phyloP scores from a whole-genome alignment of 768 basidiomycete species.

The Phaeolepiota aurea region DNA sequence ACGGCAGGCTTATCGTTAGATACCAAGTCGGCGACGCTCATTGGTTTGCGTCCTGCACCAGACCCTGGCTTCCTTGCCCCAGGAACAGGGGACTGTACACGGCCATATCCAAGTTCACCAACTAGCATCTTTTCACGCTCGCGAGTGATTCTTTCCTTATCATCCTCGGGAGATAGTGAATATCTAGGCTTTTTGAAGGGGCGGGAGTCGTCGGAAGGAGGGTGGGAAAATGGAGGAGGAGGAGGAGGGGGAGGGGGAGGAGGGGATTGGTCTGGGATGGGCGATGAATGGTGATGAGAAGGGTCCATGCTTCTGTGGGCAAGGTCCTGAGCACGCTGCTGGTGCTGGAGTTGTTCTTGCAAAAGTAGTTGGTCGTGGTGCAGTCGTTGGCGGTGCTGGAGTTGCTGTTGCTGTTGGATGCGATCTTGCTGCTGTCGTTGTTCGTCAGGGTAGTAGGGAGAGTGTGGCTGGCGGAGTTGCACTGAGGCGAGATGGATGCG shows the following conservation, averaged over 20 bases:
- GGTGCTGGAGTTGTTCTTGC: too few relatives aligned
- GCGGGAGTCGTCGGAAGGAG: conserved; percentile 16
- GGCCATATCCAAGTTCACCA: conserved; percentile 23
- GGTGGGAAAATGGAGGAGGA: too few relatives aligned
- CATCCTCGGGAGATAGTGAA: conserved; percentile 27
- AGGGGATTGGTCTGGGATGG: conserved; percentile 2
- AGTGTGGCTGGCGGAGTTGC: too few relatives aligned
- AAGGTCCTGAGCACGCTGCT: too few relatives aligned
- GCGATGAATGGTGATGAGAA: conserved; percentile 8
- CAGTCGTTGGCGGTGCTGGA: conserved; percentile 5
- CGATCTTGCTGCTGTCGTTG: conserved; percentile 12
- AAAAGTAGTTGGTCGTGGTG: background rate
- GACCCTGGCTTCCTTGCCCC: conserved; percentile 14
- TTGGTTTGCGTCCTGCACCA: conserved; percentile 16
- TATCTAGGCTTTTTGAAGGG: conserved; percentile 36
- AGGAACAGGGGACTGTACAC: conserved; percentile 14
- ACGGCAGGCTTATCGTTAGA: too few relatives aligned
- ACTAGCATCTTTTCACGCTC: conserved; percentile 23
- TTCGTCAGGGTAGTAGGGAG: conserved; percentile 2
- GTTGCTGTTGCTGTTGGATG: conserved; percentile 9
- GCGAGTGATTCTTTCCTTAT: conserved; percentile 18
- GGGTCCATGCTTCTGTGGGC: conserved; percentile 4
- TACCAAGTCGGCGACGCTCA: conserved; percentile 18
- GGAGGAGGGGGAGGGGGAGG: conserved; percentile 4
- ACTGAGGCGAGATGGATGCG: too few relatives aligned